Conservation (phyloP, 805 yeast species). For the Yamadazyma kitorensis region DNA sequence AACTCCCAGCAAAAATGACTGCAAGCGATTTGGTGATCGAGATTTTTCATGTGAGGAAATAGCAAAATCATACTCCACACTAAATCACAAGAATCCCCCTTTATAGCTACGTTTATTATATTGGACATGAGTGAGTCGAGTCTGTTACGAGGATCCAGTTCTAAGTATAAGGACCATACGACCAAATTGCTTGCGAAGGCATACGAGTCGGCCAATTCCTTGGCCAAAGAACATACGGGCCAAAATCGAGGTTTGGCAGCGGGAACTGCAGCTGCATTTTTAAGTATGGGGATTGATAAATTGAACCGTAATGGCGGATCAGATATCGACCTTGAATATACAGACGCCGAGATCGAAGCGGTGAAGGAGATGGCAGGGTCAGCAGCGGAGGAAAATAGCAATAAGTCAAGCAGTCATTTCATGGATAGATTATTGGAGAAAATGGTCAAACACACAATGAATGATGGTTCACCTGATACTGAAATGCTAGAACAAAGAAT, state of each 20-base stretch:
- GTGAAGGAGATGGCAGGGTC: slow-evolving; percentile 28
- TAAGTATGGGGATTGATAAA: slow-evolving; percentile 31
- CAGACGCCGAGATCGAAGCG: slow-evolving; percentile 26
- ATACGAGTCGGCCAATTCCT: slow-evolving; percentile 23
- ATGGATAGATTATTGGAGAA: slow-evolving; percentile 56
- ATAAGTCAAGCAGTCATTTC: slow-evolving; percentile 40
- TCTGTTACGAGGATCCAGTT: too few species aligned
- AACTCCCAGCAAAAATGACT: too few species aligned
- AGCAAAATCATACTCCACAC: too few species aligned
- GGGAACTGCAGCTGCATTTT: slow-evolving; percentile 33
- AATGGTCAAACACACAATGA: slow-evolving; percentile 48
- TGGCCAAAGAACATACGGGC: slow-evolving; percentile 24
- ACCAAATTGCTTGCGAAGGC: slow-evolving; percentile 16
- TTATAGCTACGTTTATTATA: too few species aligned
- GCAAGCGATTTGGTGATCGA: too few species aligned
- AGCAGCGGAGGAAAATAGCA: slow-evolving; percentile 21
- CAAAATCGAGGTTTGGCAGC: slow-evolving; percentile 34
- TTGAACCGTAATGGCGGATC: slow-evolving; percentile 8
- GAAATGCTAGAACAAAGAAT: slow-evolving; percentile 40
- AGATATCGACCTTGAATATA: slow-evolving; percentile 9
- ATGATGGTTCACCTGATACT: slow-evolving; percentile 48
- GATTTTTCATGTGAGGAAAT: too few species aligned
- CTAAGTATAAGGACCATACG: slow-evolving; percentile 10
- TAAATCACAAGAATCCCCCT: too few species aligned
- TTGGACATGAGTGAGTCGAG: slow-evolving; percentile 6